A percentile compares a stretch with the other conserved stretches of the same genome.
Conservation (phyloP, 1,284 basidiomycete genomes). For the Naganishia liquefaciens region DNA sequence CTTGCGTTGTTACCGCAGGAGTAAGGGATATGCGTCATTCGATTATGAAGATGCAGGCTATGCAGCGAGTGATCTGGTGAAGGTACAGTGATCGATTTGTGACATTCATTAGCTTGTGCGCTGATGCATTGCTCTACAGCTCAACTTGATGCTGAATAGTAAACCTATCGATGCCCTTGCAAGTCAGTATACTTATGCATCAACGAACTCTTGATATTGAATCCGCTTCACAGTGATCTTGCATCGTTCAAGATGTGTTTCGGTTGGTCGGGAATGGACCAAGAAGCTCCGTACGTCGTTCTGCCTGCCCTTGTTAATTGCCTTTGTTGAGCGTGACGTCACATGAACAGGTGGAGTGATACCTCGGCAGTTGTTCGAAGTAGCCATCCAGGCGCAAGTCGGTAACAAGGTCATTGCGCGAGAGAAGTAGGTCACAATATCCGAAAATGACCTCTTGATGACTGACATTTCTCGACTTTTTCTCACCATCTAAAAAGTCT, state of each 20-base stretch:
- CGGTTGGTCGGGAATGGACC: conserved; percentile 76
- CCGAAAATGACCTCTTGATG: neutral
- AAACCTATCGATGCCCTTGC: conserved; percentile 90
- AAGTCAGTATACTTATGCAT: conserved; percentile 34
- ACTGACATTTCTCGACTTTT: neutral
- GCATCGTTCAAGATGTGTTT: conserved; percentile 67
- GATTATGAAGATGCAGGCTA: conserved; percentile 94
- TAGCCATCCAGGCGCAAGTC: conserved; percentile 77
- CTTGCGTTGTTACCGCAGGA: conserved; percentile 54
- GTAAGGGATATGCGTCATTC: conserved; percentile 89
- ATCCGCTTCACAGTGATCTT: conserved; percentile 62
- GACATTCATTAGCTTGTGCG: too few relatives aligned
- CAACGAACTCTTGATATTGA: neutral
- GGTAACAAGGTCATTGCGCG: conserved; percentile 85
- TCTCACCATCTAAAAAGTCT: conserved; percentile 53
- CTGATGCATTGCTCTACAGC: conserved; percentile 56
- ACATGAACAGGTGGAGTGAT: conserved; percentile 72
- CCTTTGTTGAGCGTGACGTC: neutral
- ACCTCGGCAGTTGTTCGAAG: conserved; percentile 89
- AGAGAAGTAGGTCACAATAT: conserved; percentile 59
- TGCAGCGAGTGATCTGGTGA: conserved; percentile 71
- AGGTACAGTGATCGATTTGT: conserved; percentile 57
- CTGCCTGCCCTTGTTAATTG: too few relatives aligned
- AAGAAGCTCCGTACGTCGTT: conserved; percentile 75
- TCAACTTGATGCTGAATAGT: conserved; percentile 82